Evolutionary conservation across 2,329 filamentous ascomycete species (phyloP), one percentile per base, ranked within the genome.

Genomic region (Verticillium tricorpus): DNA sequence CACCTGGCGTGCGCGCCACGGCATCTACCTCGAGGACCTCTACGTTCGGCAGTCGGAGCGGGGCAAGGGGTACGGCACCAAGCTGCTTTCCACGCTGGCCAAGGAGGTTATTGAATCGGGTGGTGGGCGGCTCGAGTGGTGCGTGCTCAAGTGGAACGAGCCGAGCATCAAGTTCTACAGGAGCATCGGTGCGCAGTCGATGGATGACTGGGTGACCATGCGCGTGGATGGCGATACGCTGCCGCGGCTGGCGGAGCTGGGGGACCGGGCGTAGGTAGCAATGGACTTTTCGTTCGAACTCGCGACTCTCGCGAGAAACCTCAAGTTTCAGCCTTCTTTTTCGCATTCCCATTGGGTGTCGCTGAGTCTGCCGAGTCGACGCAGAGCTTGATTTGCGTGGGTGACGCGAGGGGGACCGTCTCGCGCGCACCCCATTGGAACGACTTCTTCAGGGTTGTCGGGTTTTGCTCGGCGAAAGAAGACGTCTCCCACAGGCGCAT

Each of bases 21-120:
- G 94, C 2, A 90, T 99, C 71, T 97, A 96, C 75, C 87, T 98
- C 40, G 94, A 98, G 75, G 94, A 98, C 72, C 80, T 98, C n/a
- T 97, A 89, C 70, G 92, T 99, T 50, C 82, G 87, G 68, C 83
- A 87, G 1, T 78, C 79, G 55, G 87, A 90, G 69, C 82, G 95
- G 4, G 88, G 88, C 37, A 85, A 85, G 64, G 93, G 93, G 0
- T 96, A 94, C 72, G 94, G 93, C 45, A 90, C 89, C 75, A 79
- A 82, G 68, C 75, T 98, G 71, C 80, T 98, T 57, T 85, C 85
- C 64, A 85, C 87, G 67, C 78, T 97, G 72, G 94, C 93, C n/a
- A 86, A 85, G 70, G 91, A 97, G 78, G 88, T 92, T 3, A 71
- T 90, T 60, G 82, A 84, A 60, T 89, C 93, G 66, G 81, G 84